phyloP scores from a whole-genome alignment of 371 early-diverging fungal genomes.

The Circinella minor region DNA sequence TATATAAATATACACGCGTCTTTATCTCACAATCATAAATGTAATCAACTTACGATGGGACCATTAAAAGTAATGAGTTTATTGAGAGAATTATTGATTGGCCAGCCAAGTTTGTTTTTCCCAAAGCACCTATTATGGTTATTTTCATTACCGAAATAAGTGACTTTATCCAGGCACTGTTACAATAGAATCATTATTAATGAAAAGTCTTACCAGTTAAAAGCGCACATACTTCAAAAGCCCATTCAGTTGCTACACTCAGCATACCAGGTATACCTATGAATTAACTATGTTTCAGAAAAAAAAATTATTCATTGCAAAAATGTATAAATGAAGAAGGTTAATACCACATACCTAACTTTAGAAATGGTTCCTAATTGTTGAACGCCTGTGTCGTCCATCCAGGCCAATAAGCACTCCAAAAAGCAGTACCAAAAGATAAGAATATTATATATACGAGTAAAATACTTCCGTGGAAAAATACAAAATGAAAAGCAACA shows the following conservation, averaged over 20 bases:
- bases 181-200: no score
- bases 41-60: conserved; percentile 33
- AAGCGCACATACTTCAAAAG: conserved; percentile 54
- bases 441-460: conserved; percentile 14
- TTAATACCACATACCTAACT: conserved; percentile 29
- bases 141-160: no score
- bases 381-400: conserved; percentile 31
- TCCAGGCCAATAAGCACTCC: conserved; percentile 38
- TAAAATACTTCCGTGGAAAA: conserved; percentile 15
- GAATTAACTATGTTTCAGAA: no score
- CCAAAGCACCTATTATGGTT: conserved; percentile 31
- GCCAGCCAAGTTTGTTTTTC: conserved; percentile 46
- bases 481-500: conserved; percentile 30
- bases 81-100: conserved; percentile 43
- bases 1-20: no score
- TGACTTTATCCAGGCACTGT: no score
- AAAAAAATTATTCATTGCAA: no score
- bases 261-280: conserved; percentile 53
- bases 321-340: no score
- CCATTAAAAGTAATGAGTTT: conserved; percentile 40
- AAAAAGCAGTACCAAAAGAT: conserved; percentile 25
- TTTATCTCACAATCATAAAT: no score
- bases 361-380: conserved; percentile 42
- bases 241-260: conserved; percentile 53
- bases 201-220: conserved; percentile 24